These are phyloP conservation scores for Sphaerosporella brunnea DNA, from an alignment of 495 filamentous ascomycete genomes.

Conservation along the genomic window DNA sequence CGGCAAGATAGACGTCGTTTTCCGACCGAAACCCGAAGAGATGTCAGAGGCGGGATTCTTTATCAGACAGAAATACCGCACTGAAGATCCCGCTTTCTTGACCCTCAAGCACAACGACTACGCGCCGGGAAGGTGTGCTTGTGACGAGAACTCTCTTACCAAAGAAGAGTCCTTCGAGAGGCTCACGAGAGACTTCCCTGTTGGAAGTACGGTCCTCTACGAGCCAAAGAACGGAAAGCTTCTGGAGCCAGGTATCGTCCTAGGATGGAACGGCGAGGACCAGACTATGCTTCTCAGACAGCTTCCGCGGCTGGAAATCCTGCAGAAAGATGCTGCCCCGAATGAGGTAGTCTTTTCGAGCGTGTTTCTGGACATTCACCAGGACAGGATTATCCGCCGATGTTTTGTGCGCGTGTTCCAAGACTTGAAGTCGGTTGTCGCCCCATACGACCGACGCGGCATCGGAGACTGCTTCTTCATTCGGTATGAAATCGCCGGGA, in stretches of 20 bases:
- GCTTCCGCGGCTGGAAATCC: not conserved
- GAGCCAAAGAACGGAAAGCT: not conserved
- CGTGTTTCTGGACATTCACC: conserved; percentile 44
- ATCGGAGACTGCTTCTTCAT: conserved; percentile 48
- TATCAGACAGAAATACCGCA: conserved; percentile 36
- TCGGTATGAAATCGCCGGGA: conserved; percentile 26
- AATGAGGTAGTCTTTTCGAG: too few species aligned
- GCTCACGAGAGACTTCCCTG: not conserved
- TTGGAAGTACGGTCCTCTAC: not conserved
- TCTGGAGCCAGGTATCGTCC: not conserved
- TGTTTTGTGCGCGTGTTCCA: conserved; percentile 44
- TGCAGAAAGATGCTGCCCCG: conserved; percentile 22
- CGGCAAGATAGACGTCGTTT: conserved; percentile 37
- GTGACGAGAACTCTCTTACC: not conserved
- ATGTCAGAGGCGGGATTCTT: conserved; percentile 35
- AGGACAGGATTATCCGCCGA: conserved; percentile 33
- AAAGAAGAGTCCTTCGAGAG: not conserved
- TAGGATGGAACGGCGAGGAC: not conserved
- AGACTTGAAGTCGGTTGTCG: conserved; percentile 31
- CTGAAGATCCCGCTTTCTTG: not conserved
- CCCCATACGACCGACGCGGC: conserved; percentile 46
- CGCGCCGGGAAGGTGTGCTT: not conserved
- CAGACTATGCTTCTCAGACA: not conserved
- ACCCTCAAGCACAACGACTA: not conserved
- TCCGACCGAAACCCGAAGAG: conserved; percentile 29